Base-by-base conservation (phyloP, 441 rosid species). In the Lepidium campestre region DNA sequence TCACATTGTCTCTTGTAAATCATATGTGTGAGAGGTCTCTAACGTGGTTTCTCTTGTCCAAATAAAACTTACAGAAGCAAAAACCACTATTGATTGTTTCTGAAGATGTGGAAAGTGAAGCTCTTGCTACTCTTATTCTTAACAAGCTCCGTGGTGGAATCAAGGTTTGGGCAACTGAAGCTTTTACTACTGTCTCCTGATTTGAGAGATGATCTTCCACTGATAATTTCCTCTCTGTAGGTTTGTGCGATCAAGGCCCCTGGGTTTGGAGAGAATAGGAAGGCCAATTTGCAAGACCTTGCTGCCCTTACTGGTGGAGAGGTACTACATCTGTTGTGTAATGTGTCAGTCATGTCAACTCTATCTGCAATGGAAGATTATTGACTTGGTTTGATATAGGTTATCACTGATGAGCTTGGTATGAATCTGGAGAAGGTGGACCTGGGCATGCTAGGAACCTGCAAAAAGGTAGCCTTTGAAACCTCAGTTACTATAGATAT, bases 111-210 rank as follows among this genome's bases (percentile, higher is more conserved):
- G 96, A 90, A 57, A 86, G 90, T 17, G 97, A 90, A 39, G 92
- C 96, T 39, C 70, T 92, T 40, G 89, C 95, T 35, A 81, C 86
- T 14, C 87, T 92, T 22, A 80, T 90, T 57, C 74, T 85, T 25
- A 90, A 90, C 77, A 92, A 92, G 74, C 97, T 87, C 58, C 98
- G 95, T 40, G 95, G 87, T 70, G 96, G 96, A 59, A 74, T 91
- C 62, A 91, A 89, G 98, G 97, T 90, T n/a, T n/a, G n/a, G n/a
- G n/a, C n/a, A n/a, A n/a, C n/a, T n/a, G n/a, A n/a, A n/a, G n/a
- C n/a, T n/a, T n/a, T n/a, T n/a, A n/a, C n/a, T n/a, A n/a, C n/a
- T n/a, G n/a, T n/a, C n/a, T n/a, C n/a, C n/a, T n/a, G n/a, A n/a
- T n/a, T n/a, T n/a, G n/a, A n/a, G n/a, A n/a, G n/a, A n/a, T n/a